Base-by-base conservation (phyloP, 805 yeast species). In the Monosporozyma siamensis region DNA sequence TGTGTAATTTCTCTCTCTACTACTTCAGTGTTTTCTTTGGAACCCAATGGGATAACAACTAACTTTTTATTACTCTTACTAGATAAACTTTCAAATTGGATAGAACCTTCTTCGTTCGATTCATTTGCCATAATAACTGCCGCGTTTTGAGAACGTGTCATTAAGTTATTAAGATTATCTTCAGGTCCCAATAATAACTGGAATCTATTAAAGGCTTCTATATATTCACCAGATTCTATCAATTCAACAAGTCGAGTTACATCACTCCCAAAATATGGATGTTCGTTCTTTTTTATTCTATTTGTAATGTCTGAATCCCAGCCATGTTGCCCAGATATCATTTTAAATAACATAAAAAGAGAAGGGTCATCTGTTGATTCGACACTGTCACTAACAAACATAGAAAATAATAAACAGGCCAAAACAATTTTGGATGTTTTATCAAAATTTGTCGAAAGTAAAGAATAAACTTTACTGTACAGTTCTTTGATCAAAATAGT, bases 31-130 rank as follows among this genome's bases (percentile, higher is more conserved):
- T 84, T 80, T 58, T 86, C 95, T 20, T 59, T 55, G 0, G 94
- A 76, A 0, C 95, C 97, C 75, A 89, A 69, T 0, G 95, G 75
- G 30, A 84, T 70, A 1, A 70, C 58, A 0, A 53, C 55, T 26
- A 79, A 53, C 2, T 59, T 50, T 6, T 49, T 48, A 0, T 55
- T 53, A 0, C 30, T 12, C 0, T 47, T 29, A 1, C 52, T 49
- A 0, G 86, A 78, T 5, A 74, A 45, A 25, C 61, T 58, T 25
- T 67, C 67, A 3, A 88, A 66, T 41, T 66, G 70, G 43, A 67
- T 67, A 0, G 82, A 72, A 0, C 90, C 79, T 59, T 89, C 97
- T 45, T 65, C 70, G 2, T 84, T 84, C 22, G 72, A 72, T 5
- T 77, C 70, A 0, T 81, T 72, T 18, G 79, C 74, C 21, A 84